Base-by-base conservation (phyloP, 768 basidiomycete species). In the Tephrocybe sp. region DNA sequence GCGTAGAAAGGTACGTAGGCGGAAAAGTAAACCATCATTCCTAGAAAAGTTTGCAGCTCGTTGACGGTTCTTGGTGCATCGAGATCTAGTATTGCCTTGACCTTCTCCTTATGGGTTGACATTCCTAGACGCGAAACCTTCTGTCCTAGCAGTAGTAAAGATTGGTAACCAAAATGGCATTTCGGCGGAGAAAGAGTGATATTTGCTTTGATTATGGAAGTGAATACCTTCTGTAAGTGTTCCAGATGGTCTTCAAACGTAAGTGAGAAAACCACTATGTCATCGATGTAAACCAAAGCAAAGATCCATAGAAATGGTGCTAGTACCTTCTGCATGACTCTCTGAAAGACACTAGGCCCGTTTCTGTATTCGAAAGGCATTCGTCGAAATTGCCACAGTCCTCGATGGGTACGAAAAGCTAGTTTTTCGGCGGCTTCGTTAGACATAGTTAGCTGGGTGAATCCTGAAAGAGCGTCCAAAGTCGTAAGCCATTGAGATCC, bases 241-340 rank as follows among this genome's bases (percentile, higher is more conserved):
- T 37, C 0, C 2, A 67, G 1, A 49, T 75, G 70, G 1, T 73
- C 64, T 1, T 67, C 51, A 1, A 63, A 62, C 0, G 45, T 55
- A 19, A 34, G 18, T 0, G 68, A 69, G 46, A 61, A 75, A 0
- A 73, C 61, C 0, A 74, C 63, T 3, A 75, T 73, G 42, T 76
- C 66, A 39, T 76, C 69, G 11, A 75, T 71, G 39, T 75, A 76
- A 0, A 74, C 72, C 15, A 70, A 41, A 0, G 68, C 52, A 42
- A 73, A 72, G 0, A 70, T 53, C 70, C 72, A 72, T 3, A 74
- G 57, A 46, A 54, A 72, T 0, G 65, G 68, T 0, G 68, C 57
- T 0, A 73, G 55, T 0, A 72, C 50, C 12, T 42, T 40, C 29
- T 73, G 70, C 72, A 76, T 75, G 1, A 72, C 53, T 18, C 69